These are phyloP conservation scores for Diaporthe ampelina DNA, from an alignment of 2,329 filamentous ascomycete species.

Conservation along the genomic window DNA sequence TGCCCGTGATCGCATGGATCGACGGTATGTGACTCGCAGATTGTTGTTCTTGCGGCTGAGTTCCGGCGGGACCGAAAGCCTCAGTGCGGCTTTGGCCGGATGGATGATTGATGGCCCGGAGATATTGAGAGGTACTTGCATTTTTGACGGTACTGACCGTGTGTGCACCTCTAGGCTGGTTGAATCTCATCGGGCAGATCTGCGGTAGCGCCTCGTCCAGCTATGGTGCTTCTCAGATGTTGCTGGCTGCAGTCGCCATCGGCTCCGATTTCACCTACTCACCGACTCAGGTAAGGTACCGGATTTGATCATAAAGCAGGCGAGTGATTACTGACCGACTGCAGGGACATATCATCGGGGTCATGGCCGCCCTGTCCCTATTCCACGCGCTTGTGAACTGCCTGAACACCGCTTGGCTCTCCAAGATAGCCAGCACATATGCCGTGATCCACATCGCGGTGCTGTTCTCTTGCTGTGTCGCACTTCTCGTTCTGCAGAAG, in stretches of 20 bases:
- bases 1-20: constrained; percentile 65
- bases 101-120: no score
- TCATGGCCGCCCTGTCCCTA: constrained; percentile 67
- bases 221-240: constrained; percentile 66
- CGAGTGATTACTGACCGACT: neutral
- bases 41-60: neutral
- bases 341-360: constrained; percentile 59
- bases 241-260: constrained; percentile 66
- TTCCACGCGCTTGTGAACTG: constrained; percentile 65
- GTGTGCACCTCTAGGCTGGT: constrained; percentile 54
- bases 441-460: constrained; percentile 67
- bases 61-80: neutral
- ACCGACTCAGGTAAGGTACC: constrained; percentile 51
- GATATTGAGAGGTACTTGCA: no score
- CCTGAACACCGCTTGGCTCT: constrained; percentile 67
- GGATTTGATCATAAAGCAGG: neutral
- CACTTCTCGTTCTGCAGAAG: constrained; percentile 62
- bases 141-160: neutral
- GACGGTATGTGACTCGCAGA: constrained; percentile 45
- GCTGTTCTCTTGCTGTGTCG: constrained; percentile 62
- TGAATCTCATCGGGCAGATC: constrained; percentile 64
- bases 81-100: neutral
- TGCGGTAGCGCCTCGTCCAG: constrained; percentile 67
- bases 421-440: constrained; percentile 68
- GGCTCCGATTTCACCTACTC: constrained; percentile 58